phyloP scores from a whole-genome alignment of 2,329 filamentous ascomycete species.

The Hypomyces rosellus region DNA sequence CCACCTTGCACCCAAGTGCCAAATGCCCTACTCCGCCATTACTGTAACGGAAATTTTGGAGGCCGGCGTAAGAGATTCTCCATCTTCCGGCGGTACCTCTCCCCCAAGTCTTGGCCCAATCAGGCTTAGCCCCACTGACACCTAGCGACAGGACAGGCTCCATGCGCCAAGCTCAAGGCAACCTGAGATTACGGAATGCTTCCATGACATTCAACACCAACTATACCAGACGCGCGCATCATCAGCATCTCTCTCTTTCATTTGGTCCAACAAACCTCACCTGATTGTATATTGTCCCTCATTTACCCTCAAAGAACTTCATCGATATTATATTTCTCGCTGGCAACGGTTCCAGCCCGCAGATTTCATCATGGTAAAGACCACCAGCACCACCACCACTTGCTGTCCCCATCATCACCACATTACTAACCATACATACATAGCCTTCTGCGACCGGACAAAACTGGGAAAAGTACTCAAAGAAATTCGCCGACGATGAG shows the following conservation, averaged over 20 bases:
- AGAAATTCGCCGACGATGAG: slow-evolving; percentile 94
- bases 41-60: slow-evolving; percentile 33
- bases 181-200: slow-evolving; percentile 36
- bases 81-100: slow-evolving; percentile 27
- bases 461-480: slow-evolving; percentile 98
- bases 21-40: slow-evolving; percentile 31
- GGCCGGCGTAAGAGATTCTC: slow-evolving; percentile 34
- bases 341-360: background rate
- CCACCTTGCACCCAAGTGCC: slow-evolving; percentile 24
- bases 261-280: background rate
- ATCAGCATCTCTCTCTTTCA: background rate
- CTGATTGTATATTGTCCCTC: background rate
- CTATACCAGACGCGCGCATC: slow-evolving; percentile 11
- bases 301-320: background rate
- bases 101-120: slow-evolving; percentile 15
- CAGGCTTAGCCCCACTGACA: slow-evolving; percentile 20
- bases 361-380: slow-evolving; percentile 35
- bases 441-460: slow-evolving; percentile 89
- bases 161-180: slow-evolving; percentile 35
- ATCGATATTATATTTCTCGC: background rate
- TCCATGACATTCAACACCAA: slow-evolving; percentile 27
- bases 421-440: slow-evolving; percentile 25
- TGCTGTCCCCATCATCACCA: background rate
- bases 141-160: slow-evolving; percentile 15
- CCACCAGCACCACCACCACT: slow-evolving; percentile 6